Evolutionary conservation across 345 rosid genomes (phyloP).

Genomic region (Barbarea vulgaris): DNA sequence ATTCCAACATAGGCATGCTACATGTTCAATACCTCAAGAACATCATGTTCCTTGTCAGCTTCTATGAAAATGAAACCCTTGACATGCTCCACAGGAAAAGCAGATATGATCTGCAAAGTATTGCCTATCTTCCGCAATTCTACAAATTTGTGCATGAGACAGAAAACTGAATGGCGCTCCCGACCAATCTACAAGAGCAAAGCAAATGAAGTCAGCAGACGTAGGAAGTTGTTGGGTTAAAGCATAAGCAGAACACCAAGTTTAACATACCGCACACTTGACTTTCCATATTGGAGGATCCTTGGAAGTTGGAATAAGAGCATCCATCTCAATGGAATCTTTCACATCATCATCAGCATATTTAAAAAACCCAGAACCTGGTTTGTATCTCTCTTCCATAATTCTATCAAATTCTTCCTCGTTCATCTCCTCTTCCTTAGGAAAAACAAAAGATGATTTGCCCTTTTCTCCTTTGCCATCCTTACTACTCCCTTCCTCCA

Average conservation of each 20-base stretch:
- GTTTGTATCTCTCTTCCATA: constrained; percentile 79
- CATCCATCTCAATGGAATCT: constrained; percentile 57
- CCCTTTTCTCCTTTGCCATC: constrained; percentile 46
- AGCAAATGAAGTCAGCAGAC: constrained; percentile 26
- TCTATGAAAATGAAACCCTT: constrained; percentile 82
- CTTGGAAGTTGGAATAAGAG: constrained; percentile 48
- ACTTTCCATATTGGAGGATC: constrained; percentile 89
- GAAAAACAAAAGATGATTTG: constrained; percentile 51
- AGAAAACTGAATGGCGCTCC: constrained; percentile 77
- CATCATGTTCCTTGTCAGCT: constrained; percentile 71
- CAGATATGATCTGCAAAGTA: constrained; percentile 69
- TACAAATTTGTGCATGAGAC: constrained; percentile 94
- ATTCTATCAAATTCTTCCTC: constrained; percentile 84
- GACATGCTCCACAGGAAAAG: constrained; percentile 69
- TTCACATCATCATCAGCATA: constrained; percentile 68
- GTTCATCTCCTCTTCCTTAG: constrained; percentile 76
- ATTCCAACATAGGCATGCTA: background rate
- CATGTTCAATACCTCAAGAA: constrained; percentile 63
- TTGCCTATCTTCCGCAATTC: constrained; percentile 65
- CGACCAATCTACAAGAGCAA: constrained; percentile 68
- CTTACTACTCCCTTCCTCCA: constrained; percentile 49
- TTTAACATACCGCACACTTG: constrained; percentile 73
- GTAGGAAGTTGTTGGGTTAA: background rate
- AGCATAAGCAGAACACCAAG: background rate
- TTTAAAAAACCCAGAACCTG: constrained; percentile 51